phyloP scores from a whole-genome alignment of 148 eudicot species.

The Pharnaceum exiguum region DNA sequence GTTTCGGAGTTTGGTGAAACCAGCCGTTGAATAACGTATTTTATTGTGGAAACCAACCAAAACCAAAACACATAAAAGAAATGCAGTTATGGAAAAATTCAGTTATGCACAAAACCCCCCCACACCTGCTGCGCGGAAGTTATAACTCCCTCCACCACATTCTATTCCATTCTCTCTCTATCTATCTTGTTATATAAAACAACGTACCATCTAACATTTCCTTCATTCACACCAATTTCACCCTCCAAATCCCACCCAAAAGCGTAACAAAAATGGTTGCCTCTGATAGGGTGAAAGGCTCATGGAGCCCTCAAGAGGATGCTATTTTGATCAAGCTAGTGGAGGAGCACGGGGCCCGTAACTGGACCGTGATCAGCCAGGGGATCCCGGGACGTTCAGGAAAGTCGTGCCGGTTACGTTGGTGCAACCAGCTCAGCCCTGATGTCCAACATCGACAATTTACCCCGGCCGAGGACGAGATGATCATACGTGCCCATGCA shows the following conservation, averaged over 20 bases:
- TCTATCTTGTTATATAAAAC: neutral
- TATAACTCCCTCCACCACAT: slow-evolving; percentile 24
- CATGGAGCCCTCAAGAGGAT: slow-evolving; percentile 71
- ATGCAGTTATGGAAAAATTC: slow-evolving; percentile 28
- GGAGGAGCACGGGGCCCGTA: slow-evolving; percentile 52
- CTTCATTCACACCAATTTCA: neutral
- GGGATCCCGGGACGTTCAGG: slow-evolving; percentile 60
- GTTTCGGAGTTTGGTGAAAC: slow-evolving; percentile 26
- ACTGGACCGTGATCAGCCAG: slow-evolving; percentile 55
- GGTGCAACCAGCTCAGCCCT: slow-evolving; percentile 77
- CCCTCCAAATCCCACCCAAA: neutral
- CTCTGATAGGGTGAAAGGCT: slow-evolving; percentile 33
- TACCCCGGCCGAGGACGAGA: slow-evolving; percentile 41
- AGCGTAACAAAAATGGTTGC: neutral
- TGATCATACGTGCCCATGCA: slow-evolving; percentile 40
- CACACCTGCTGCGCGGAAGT: slow-evolving; percentile 28
- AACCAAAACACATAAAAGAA: neutral
- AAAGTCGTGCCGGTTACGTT: slow-evolving; percentile 63
- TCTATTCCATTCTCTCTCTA: neutral
- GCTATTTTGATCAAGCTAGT: slow-evolving; percentile 34
- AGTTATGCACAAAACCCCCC: slow-evolving; percentile 23
- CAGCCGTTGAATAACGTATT: slow-evolving; percentile 28
- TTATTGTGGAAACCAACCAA: neutral
- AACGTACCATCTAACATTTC: neutral
- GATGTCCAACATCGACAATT: slow-evolving; percentile 54